phyloP scores from a whole-genome alignment of 345 rosid species.

The Raphanus sativus region DNA sequence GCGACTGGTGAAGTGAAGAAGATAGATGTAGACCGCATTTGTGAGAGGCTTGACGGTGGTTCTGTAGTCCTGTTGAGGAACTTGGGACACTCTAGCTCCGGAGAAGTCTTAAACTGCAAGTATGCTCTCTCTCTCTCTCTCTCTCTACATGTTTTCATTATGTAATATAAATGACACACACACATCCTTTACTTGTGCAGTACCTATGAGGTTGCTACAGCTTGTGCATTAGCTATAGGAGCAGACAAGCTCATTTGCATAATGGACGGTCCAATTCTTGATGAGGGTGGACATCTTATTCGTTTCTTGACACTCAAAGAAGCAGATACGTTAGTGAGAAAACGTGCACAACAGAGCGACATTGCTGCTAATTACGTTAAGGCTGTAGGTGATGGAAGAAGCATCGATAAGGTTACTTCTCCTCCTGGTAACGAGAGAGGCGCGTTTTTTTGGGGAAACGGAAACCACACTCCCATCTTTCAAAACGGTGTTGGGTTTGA shows the following conservation, averaged over 20 bases:
- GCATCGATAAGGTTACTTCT: background rate
- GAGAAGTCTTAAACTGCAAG: constrained; percentile 99
- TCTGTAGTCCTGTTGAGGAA: constrained; percentile 82
- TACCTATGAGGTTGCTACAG: constrained; percentile 98
- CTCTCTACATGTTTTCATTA: background rate
- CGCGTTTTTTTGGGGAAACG: constrained; percentile 36
- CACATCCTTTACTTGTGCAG: constrained; percentile 43
- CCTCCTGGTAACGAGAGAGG: background rate
- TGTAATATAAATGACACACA: constrained; percentile 9
- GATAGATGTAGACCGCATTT: constrained; percentile 77
- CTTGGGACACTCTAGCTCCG: constrained; percentile 91
- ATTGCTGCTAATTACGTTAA: constrained; percentile 84
- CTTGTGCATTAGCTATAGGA: constrained; percentile 92
- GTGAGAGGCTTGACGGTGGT: constrained; percentile 86
- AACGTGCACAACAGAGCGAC: constrained; percentile 87
- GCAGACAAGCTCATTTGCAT: constrained; percentile 95
- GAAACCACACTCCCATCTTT: constrained; percentile 46
- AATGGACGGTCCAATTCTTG: constrained; percentile 87
- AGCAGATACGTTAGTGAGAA: constrained; percentile 82
- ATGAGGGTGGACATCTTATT: constrained; percentile 78
- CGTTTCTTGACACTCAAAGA: constrained; percentile 85
- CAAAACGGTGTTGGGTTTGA: constrained; percentile 90
- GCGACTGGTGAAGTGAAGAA: constrained; percentile 96
- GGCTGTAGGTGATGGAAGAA: constrained; percentile 60
- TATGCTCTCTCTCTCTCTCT: constrained; percentile 42